Base-by-base conservation (phyloP, 192 early-diverging fungal species). In the Nowakowskiella sp. region DNA sequence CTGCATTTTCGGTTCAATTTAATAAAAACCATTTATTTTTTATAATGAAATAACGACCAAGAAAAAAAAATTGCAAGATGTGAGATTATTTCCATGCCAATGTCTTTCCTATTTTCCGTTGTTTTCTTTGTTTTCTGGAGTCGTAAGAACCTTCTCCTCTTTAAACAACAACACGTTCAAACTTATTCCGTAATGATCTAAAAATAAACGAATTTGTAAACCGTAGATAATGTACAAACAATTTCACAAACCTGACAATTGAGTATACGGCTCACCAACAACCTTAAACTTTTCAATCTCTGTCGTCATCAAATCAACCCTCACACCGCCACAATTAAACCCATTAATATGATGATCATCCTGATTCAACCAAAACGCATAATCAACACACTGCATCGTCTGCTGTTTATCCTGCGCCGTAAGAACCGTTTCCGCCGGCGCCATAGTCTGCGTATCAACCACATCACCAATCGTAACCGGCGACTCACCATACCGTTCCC, bases 381-480 rank as follows among this genome's bases (percentile, higher is more conserved):
- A 50, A 26, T 50, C 49, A 6, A 50, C 27, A 8, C n/a, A 36
- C 6, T 8, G 16, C 16, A 29, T 36, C 19, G 31, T 50, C 24
- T 21, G 10, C 25, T 36, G 27, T 16, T 25, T 8, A 8, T 50
- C 49, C 6, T 10, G 31, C 16, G 49, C 49, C n/a, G 49, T 50
- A 29, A 50, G 25, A 9, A 21, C 21, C 8, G 49, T 50, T 34
- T 50, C 49, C 21, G n/a, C 5, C 6, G 49, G 49, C 9, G 6
- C 26, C 49, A 6, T 32, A 34, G 6, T 32, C 6, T 6, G 6
- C 10, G 6, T 6, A n/a, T 27, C 49, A n/a, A 31, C 45, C 16
- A 74, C 70, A 45, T 88, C 85, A n/a, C 82, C 85, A 71, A 83
- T 85, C 0, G 88, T 89, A n/a, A 90, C 76, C 2, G 85, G 85